Evolutionary conservation across 257 asterid species (phyloP), one percentile per base, ranked within the genome.

Genomic region (Gentiana macrophylla): DNA sequence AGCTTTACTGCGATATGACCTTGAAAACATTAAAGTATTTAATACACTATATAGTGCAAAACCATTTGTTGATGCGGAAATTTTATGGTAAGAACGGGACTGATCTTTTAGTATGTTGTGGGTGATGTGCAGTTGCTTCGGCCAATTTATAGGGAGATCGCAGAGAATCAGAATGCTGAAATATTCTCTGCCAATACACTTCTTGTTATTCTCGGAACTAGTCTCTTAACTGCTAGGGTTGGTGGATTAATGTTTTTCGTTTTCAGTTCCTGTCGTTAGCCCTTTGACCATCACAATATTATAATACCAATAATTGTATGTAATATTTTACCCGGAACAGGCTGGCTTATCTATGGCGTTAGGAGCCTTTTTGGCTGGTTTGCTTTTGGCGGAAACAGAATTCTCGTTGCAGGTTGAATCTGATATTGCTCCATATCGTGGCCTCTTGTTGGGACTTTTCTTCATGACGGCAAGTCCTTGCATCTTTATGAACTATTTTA

Each of bases 271-370:
- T 56, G 47, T 41, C 48, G n/a, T 59, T 55, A 41, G 33, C 51
- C 37, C 13, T 61, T 1, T 12, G 45, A 12, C 37, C 24, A 10
- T 38, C 12, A 37, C 24, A 35, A 36, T 36, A 36, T 24, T 33
- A 55, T 64, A 12, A 60, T 33, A 49, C 63, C 3, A 41, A 34
- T 12, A 49, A 57, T 24, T 37, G 41, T 57, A 44, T 45, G 37
- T 47, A 12, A 24, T 65, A 49, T 47, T 55, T 55, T 50, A 48
- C 55, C 15, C 64, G 49, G 64, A 72, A 74, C 86, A 92, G 98
- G 98, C 98, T 77, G 98, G 98, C 62, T 89, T 92, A 67, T 92
- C 98, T 70, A 92, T 92, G 98, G 98, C 98, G 38, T 63, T 92
- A 66, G 98, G 98, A 67, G 98, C 98, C 66, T 92, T 92, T 83